Evolutionary conservation across 345 rosid species (phyloP), one percentile per base, ranked within the genome.

Genomic region (Raphanus sativus): DNA sequence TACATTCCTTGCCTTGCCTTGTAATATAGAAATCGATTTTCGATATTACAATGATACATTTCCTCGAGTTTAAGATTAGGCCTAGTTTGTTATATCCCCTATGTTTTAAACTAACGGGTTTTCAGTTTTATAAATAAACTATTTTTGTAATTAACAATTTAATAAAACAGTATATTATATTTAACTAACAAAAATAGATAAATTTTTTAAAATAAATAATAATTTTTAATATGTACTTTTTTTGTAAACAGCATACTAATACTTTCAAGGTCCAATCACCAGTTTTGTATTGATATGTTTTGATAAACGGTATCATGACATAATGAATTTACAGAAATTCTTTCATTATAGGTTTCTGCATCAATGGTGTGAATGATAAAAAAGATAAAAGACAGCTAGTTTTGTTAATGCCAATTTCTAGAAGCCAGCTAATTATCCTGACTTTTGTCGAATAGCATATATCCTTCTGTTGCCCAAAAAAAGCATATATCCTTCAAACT

Each of bases 401-500:
- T 69, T 64, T 38, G 2, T 60, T 12, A 55, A 64, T 50, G 1
- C 56, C 29, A 71, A 24, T 15, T 65, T 71, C 77, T 78, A 73
- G 78, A 78, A 73, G 77, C 26, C 81, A 78, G 74, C 81, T 78
- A 73, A 73, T 66, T 45, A 34, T 67, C 25, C 64, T 3, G 73
- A 74, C 83, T 75, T 75, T 79, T 13, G 2, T 79, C 56, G 40
- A 65, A 67, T 42, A 70, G 42, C 62, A 65, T 65, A 58, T 65
- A 71, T 72, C 67, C 63, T 60, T 32, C 77, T 21, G 21, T 21
- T 21, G 21, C 0, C 21, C 21, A 21, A 21, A 21, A n/a, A 21
- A 21, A 70, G 42, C 62, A 65, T 65, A 58, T 65, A 71, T 72
- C 67, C 63, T 60, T 32, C 77, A 66, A 63, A 59, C 76, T 71